A percentile compares a stretch with the other conserved stretches of the same genome.
Evolutionary conservation across 768 basidiomycete genomes (phyloP).

Genomic region (Rhizopogon vulgaris): DNA sequence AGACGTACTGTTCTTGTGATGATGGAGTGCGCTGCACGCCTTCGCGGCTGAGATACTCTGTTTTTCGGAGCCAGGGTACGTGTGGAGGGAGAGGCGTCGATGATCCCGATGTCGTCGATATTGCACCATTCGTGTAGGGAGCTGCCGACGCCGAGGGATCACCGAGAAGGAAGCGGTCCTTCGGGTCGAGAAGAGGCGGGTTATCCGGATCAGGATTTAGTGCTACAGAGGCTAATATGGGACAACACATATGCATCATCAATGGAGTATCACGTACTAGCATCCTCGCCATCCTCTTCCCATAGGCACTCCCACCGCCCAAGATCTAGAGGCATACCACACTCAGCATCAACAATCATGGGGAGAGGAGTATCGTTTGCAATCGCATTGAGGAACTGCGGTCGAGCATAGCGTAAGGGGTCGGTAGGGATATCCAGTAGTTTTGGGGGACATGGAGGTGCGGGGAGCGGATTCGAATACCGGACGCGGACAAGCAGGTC

Average conservation of each 20-base stretch:
- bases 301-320: constrained; percentile 78
- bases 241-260: background rate
- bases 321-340: constrained; percentile 92
- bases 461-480: constrained; percentile 89
- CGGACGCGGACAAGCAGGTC: constrained; percentile 92
- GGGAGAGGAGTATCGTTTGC: constrained; percentile 80
- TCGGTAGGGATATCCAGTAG: constrained; percentile 88
- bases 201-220: constrained; percentile 64
- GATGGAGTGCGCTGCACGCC: constrained; percentile 38
- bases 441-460: constrained; percentile 97
- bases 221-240: constrained; percentile 19
- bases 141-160: constrained; percentile 47
- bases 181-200: constrained; percentile 60
- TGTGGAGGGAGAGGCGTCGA: constrained; percentile 47
- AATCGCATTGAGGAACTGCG: constrained; percentile 77
- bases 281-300: constrained; percentile 72
- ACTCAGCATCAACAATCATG: constrained; percentile 95
- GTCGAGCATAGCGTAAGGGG: constrained; percentile 79
- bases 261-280: constrained; percentile 37
- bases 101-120: constrained; percentile 30
- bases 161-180: constrained; percentile 68
- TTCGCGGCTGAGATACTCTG: constrained; percentile 78
- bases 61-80: constrained; percentile 90
- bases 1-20: constrained; percentile 51
- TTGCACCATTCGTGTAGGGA: constrained; percentile 36